Base-by-base conservation (phyloP, 2,329 filamentous ascomycete genomes). In the Paecilomyces sp. region DNA sequence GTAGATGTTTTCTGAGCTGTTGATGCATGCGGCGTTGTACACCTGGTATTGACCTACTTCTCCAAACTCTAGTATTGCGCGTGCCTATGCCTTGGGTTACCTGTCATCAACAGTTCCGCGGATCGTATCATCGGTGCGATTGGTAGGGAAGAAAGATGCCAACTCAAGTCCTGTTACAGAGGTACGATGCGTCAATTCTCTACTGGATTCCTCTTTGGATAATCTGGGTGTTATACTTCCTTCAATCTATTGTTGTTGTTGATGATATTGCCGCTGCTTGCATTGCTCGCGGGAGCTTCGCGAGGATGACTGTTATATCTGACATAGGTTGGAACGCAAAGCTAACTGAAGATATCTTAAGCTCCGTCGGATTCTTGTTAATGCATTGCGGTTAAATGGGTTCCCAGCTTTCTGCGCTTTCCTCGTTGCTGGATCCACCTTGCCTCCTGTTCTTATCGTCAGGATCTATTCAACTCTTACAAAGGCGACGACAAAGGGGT, bases 331-430 rank as follows among this genome's bases (percentile, higher is more conserved):
- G 18, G 15, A 47, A 55, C 18, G 33, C 31, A 57, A 61, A 55
- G 59, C 67, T 72, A 58, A 71, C 64, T 33, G 51, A 47, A 51
- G 51, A n/a, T 56, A 53, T 24, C 8, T 60, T 53, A 60, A 81
- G 79, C 61, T 80, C 54, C 63, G 64, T 53, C 67, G 65, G 41
- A 70, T 77, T 55, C 65, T 82, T 33, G 70, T 68, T 41, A 68
- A 70, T 61, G 72, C 77, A 28, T 65, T 80, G 36, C 75, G 74
- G 41, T 63, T 77, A 50, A 75, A 82, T 64, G 76, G 77, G 56
- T 83, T 84, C 62, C 80, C 82, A 34, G 73, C 80, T 3, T 82
- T 81, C 61, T 84, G 82, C 67, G 83, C 77, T 52, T 64, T 77
- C 25, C 70, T 84, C 15, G 74, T 83, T 18, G 82, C 79, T 47